Percentiles rank a stretch among this genome's conserved stretches.
Evolutionary conservation across 805 yeast species (phyloP).

Genomic region (Sugiyamaella floridensis): DNA sequence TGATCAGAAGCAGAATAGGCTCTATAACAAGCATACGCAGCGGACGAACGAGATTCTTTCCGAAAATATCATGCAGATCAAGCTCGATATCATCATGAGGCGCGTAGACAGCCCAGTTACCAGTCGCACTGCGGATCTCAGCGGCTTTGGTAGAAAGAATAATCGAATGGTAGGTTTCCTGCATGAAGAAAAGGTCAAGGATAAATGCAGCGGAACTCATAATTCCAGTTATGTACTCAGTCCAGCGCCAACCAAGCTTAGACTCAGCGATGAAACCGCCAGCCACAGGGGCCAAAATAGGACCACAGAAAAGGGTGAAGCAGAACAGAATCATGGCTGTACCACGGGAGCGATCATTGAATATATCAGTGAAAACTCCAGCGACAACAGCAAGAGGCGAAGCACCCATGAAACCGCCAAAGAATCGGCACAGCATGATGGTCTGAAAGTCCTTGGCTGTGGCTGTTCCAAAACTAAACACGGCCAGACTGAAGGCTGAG

Average conservation of each 20-base stretch:
- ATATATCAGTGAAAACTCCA: constrained; percentile 81
- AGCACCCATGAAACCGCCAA: constrained; percentile 77
- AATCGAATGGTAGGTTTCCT: constrained; percentile 66
- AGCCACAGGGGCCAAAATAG: constrained; percentile 70
- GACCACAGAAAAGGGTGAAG: constrained; percentile 69
- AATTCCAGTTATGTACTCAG: constrained; percentile 63
- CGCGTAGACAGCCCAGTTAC: constrained; percentile 76
- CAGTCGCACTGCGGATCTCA: constrained; percentile 54
- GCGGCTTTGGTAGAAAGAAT: constrained; percentile 57
- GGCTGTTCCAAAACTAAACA: constrained; percentile 69
- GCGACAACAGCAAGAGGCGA: constrained; percentile 84
- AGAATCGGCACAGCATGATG: constrained; percentile 67
- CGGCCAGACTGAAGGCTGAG: constrained; percentile 49
- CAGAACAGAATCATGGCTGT: constrained; percentile 66
- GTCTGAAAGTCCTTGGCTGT: constrained; percentile 76
- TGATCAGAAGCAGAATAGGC: constrained; percentile 59
- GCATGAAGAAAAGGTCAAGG: constrained; percentile 35
- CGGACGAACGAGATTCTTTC: constrained; percentile 61
- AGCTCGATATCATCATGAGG: constrained; percentile 60
- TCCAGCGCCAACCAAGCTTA: constrained; percentile 77
- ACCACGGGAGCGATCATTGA: constrained; percentile 60
- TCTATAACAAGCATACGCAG: constrained; percentile 56
- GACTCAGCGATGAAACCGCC: constrained; percentile 57
- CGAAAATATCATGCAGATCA: constrained; percentile 49
- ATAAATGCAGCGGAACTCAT: constrained; percentile 40